A percentile compares a stretch with the other conserved stretches of the same genome.
phyloP scores from a whole-genome alignment of 169 alveolate species.

The Fabrea salina region DNA sequence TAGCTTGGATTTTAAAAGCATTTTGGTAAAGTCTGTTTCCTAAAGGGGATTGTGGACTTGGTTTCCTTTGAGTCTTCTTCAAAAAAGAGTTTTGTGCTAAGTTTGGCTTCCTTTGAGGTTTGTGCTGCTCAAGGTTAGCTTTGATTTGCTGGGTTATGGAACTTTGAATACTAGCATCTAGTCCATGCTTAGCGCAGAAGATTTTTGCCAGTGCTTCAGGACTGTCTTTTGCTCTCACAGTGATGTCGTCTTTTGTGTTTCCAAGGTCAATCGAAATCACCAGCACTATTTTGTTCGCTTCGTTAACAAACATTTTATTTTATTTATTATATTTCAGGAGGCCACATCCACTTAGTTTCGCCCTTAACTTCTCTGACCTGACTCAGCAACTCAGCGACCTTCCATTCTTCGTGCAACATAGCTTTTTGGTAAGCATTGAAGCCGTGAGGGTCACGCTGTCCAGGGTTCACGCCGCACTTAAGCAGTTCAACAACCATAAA shows the following conservation, averaged over 20 bases:
- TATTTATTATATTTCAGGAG: slow-evolving; percentile 29
- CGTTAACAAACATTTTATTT: too few relatives aligned
- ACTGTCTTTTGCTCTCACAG: not conserved
- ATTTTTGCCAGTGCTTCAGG: not conserved
- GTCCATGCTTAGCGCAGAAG: not conserved
- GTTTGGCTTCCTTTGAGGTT: too few relatives aligned
- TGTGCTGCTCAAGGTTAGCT: not conserved
- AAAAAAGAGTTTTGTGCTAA: too few relatives aligned
- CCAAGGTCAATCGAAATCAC: not conserved
- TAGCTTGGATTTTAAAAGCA: too few relatives aligned
- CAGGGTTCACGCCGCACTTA: slow-evolving; percentile 16
- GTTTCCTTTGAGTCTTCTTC: too few relatives aligned
- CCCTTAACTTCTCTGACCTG: not conserved
- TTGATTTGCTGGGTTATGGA: not conserved
- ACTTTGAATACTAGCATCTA: not conserved
- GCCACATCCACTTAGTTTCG: slow-evolving; percentile 22
- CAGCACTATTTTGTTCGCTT: not conserved
- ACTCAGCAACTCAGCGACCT: not conserved
- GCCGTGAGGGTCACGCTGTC: slow-evolving; percentile 17
- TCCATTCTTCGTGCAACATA: slow-evolving; percentile 25
- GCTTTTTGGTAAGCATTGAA: slow-evolving; percentile 15
- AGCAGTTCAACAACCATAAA: slow-evolving; percentile 9
- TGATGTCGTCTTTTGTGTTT: not conserved
- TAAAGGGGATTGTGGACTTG: too few relatives aligned
- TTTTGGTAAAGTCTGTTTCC: too few relatives aligned